phyloP scores from a whole-genome alignment of 177 flowering plant genomes.

The Vitis hybrid region DNA sequence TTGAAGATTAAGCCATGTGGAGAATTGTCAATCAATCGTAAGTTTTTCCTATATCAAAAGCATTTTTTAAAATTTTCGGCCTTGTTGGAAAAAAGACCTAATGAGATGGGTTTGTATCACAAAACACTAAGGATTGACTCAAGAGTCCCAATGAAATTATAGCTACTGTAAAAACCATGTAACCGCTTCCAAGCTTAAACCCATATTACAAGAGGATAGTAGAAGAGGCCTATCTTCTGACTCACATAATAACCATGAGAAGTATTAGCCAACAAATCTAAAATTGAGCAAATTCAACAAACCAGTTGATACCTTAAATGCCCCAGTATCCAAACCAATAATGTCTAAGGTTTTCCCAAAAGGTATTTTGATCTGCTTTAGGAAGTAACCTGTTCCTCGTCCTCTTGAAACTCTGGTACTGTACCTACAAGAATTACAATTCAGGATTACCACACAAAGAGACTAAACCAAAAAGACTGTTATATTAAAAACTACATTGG shows the following conservation, averaged over 20 bases:
- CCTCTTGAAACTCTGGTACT: slow-evolving; percentile 37
- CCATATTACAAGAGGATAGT: neutral
- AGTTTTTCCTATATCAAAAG: too few species aligned
- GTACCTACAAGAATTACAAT: slow-evolving; percentile 43
- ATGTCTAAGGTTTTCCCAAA: slow-evolving; percentile 41
- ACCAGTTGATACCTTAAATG: slow-evolving; percentile 35
- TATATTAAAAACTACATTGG: neutral
- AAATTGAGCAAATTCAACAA: neutral
- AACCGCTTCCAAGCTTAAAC: neutral
- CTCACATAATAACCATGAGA: neutral
- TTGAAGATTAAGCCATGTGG: too few species aligned
- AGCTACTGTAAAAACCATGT: neutral
- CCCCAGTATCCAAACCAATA: slow-evolving; percentile 42
- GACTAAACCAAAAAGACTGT: neutral
- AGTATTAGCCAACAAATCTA: neutral
- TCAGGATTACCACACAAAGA: slow-evolving; percentile 5
- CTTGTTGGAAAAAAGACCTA: too few species aligned
- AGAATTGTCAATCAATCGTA: too few species aligned
- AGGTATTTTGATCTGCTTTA: slow-evolving; percentile 36
- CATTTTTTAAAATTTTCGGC: too few species aligned
- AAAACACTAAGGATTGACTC: too few species aligned
- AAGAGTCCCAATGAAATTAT: too few species aligned
- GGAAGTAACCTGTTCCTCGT: slow-evolving; percentile 27
- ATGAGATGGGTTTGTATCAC: too few species aligned
- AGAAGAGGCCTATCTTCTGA: neutral